These are phyloP conservation scores for Naganishia kalamii DNA, from an alignment of 768 basidiomycete genomes.

Conservation along the genomic window DNA sequence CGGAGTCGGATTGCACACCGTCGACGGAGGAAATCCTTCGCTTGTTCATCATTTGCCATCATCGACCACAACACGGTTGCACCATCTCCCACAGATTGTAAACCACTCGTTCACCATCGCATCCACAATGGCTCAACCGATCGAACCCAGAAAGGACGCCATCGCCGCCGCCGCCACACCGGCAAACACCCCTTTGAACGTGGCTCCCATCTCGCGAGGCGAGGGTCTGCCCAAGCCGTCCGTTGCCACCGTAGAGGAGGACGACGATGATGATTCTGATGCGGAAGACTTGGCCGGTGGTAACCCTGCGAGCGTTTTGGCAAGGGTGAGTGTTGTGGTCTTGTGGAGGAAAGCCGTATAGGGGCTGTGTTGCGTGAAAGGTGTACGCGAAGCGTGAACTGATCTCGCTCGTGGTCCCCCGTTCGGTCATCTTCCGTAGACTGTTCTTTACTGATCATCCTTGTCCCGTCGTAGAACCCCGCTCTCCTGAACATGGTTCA, in stretches of 20 bases:
- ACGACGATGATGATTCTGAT: conserved; percentile 71
- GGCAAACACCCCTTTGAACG: conserved; percentile 79
- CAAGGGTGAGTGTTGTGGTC: conserved; percentile 37
- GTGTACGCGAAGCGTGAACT: not conserved
- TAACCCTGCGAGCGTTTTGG: conserved; percentile 44
- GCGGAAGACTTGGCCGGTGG: conserved; percentile 55
- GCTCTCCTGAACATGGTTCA: conserved; percentile 78
- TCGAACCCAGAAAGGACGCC: conserved; percentile 32
- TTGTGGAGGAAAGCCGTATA: not conserved
- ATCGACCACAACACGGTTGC: no score
- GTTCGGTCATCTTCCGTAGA: no score
- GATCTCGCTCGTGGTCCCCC: not conserved
- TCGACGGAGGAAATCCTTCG: no score
- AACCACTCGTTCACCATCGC: not conserved
- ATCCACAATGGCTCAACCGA: conserved; percentile 34
- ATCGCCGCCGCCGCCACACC: conserved; percentile 55
- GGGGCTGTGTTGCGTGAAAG: not conserved
- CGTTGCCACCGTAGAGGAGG: conserved; percentile 49
- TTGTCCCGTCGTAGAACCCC: conserved; percentile 51
- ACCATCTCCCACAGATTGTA: not conserved
- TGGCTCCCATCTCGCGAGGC: conserved; percentile 64
- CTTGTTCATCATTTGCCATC: no score
- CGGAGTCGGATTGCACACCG: no score
- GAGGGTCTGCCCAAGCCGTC: conserved; percentile 69
- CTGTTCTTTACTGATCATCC: conserved; percentile 1